Base-by-base conservation (phyloP, 2,329 filamentous ascomycete species). In the Hypoxylon sp. region DNA sequence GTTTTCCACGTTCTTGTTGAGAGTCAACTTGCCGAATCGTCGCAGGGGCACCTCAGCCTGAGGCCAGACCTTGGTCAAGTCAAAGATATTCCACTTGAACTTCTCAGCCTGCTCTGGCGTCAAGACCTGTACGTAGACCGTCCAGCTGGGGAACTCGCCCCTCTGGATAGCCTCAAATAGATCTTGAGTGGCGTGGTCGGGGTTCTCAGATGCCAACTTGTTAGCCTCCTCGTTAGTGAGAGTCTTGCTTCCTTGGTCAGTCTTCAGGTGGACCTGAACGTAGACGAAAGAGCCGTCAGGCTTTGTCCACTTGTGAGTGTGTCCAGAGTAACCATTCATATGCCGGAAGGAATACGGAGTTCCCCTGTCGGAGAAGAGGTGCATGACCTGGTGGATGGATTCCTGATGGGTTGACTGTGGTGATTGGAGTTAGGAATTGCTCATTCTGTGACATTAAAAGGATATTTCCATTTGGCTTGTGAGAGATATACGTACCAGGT, bases 21-120 rank as follows among this genome's bases (percentile, higher is more conserved):
- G 82, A 0, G 86, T 90, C 67, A 91, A 77, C 64, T 84, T 84
- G 49, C 88, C 89, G 63, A 91, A 82, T 36, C 80, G 83, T 24
- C 87, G 82, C 7, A 90, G 80, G 3, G 89, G 89, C 16, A 89
- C 85, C 51, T 89, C 83, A 26, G 77, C 80, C 64, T 91, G 86
- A 3, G 89, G 88, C 89, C 88, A 91, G 72, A 89, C 83, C 78
- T 91, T 90, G 57, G 89, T 92, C 70, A 90, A 78, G 73, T 92
- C 89, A 65, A 92, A 89, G 68, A 91, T 80, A 75, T 88, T 89
- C 82, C 84, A 88, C 45, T 81, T 81, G 75, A 87, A 88, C 64
- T 83, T 83, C 73, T 89, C 83, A 1, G 87, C 87, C 70, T 91
- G 82, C 65, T 87, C 84, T 0, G 87, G 88, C 18, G 82, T 85